Base-by-base conservation (phyloP, 2,329 filamentous ascomycete genomes). In the Fusarium euwallaceae region DNA sequence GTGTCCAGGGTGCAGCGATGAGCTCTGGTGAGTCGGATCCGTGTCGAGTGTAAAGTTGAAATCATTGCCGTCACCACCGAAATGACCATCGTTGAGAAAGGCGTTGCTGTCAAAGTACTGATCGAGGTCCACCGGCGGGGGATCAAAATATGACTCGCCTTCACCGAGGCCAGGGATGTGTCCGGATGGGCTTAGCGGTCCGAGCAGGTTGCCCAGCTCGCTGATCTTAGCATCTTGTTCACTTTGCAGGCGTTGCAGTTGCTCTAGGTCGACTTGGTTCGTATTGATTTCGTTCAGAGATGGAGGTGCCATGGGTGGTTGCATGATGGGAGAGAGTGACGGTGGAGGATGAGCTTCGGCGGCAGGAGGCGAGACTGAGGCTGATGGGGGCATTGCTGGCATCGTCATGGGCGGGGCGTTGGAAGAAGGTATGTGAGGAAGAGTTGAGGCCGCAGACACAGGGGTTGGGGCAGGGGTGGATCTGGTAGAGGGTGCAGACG, bases 181-280 rank as follows among this genome's bases (percentile, higher is more conserved):
- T 6, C 94, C 95, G 0, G 91, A 94, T 0, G 95, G 95, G 78
- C 92, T 95, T 14, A 97, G 87, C 0, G 95, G 95, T 8, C 93
- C 92, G 9, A 98, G 88, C 17, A 95, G 85, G 65, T 90, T 91
- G 61, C 91, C 91, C 11, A 98, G 87, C 67, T 94, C 91, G 71
- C 94, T 90, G 1, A 98, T 93, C 59, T 93, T 93, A 58, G 88
- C 88, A 70, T 93, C 92, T 78, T 98, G 95, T 69, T 96, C 92
- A 27, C 91, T 90, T 80, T 97, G 94, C 78, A 98, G 87, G 51
- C 92, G 92, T 72, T 94, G 91, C 3, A 98, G 87, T 34, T 93
- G 89, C 61, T 97, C 94, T 32, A 98, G 89, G 72, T 97, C 93
- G 16, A 92, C 87, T 71, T 93, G 89, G 6, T 93, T 95, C 70